phyloP scores from a whole-genome alignment of 805 yeast species.

The Candida hungchunana region DNA sequence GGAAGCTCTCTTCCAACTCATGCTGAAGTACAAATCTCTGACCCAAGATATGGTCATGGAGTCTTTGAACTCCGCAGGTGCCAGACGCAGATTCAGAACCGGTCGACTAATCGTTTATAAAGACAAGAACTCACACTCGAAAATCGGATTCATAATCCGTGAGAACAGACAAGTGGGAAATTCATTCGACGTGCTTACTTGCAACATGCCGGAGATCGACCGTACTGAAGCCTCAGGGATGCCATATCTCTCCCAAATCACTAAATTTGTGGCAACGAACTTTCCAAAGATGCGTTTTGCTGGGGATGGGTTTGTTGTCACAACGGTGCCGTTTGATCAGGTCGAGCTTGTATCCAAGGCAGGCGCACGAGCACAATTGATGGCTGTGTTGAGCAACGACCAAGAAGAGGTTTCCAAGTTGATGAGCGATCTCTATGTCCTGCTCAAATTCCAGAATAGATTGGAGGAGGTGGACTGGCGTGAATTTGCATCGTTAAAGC shows the following conservation, averaged over 20 bases:
- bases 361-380: constrained; percentile 13
- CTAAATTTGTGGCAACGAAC: constrained; percentile 24
- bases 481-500: constrained; percentile 30
- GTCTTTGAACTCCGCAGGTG: constrained; percentile 41
- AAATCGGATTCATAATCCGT: constrained; percentile 54
- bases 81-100: constrained; percentile 42
- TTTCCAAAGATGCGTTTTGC: constrained; percentile 26
- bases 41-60: constrained; percentile 45
- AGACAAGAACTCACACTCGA: constrained; percentile 36
- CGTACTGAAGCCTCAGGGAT: constrained; percentile 29
- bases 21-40: constrained; percentile 41
- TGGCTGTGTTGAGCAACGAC: constrained; percentile 11
- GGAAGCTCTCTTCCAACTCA: constrained; percentile 39
- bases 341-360: constrained; percentile 43
- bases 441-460: constrained; percentile 35
- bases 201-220: constrained; percentile 37
- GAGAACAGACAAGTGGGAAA: constrained; percentile 18
- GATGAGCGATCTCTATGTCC: constrained; percentile 30
- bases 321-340: constrained; percentile 36
- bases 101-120: constrained; percentile 61
- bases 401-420: constrained; percentile 34
- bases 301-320: constrained; percentile 32
- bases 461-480: constrained; percentile 44
- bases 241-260: constrained; percentile 31
- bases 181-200: constrained; percentile 37